Evolutionary conservation across 768 basidiomycete genomes (phyloP).

Genomic region (Mycena vitilis): DNA sequence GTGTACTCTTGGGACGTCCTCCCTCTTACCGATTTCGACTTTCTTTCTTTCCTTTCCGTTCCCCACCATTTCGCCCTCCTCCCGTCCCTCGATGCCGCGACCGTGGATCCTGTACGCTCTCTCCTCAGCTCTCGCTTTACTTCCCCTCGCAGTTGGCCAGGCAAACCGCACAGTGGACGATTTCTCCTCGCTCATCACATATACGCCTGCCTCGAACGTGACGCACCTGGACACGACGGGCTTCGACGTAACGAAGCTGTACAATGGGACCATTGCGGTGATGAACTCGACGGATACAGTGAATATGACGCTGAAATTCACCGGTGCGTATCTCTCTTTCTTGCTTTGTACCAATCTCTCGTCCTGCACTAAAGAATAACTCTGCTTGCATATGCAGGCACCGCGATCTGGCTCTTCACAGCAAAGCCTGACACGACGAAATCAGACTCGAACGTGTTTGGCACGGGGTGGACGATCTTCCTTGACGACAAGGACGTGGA

Average conservation of each 20-base stretch:
- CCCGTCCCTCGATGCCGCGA: too few species aligned
- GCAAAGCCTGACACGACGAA: conserved; percentile 26
- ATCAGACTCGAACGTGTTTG: neutral
- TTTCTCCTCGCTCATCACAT: conserved; percentile 22
- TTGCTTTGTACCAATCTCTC: too few species aligned
- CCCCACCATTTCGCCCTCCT: too few species aligned
- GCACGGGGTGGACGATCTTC: conserved; percentile 15
- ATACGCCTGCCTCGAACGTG: conserved; percentile 21
- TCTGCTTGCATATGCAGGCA: conserved; percentile 4
- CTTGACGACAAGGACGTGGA: neutral
- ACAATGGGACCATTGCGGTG: conserved; percentile 32
- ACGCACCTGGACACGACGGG: conserved; percentile 26
- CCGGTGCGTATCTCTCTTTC: conserved; percentile 15
- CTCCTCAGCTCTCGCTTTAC: neutral
- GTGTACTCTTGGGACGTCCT: too few species aligned
- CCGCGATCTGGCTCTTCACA: conserved; percentile 26
- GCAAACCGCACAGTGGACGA: conserved; percentile 36
- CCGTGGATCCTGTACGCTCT: neutral
- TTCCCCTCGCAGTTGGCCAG: neutral
- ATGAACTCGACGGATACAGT: conserved; percentile 20
- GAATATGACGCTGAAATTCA: conserved; percentile 35
- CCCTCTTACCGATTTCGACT: too few species aligned
- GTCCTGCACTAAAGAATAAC: neutral
- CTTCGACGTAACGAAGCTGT: conserved; percentile 30
- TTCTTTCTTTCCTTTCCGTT: too few species aligned